A percentile compares a stretch with the other conserved stretches of the same genome.
These are phyloP conservation scores for Leishmania braziliensis DNA, from an alignment of 208 protist species.

Conservation along the genomic window DNA sequence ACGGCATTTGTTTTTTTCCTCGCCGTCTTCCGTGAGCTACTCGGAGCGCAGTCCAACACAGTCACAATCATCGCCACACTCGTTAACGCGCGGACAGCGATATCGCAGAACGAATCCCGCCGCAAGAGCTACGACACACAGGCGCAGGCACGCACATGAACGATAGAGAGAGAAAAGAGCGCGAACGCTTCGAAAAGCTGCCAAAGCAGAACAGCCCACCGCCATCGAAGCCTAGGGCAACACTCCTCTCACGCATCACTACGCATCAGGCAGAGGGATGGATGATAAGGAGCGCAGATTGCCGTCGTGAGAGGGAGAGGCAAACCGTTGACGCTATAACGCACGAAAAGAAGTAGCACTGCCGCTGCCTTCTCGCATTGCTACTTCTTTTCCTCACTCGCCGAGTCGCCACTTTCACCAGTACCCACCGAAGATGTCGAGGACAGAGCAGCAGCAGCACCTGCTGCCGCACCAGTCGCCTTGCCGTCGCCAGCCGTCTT, in stretches of 20 bases:
- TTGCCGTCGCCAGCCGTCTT: slow-evolving; percentile 11
- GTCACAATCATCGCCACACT: neutral
- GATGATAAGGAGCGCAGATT: neutral
- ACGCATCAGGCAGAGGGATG: no score
- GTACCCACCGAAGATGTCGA: neutral
- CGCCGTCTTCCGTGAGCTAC: neutral
- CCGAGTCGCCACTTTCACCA: neutral
- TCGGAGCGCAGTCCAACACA: neutral
- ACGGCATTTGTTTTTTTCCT: neutral
- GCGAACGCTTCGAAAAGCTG: neutral
- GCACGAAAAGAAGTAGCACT: neutral
- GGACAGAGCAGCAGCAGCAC: neutral
- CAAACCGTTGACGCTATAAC: neutral
- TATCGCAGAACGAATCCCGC: neutral
- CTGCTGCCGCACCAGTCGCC: neutral
- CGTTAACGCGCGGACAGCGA: neutral
- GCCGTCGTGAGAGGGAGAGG: neutral
- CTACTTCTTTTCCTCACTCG: neutral
- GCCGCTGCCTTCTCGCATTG: neutral
- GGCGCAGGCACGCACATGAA: neutral
- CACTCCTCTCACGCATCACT: neutral
- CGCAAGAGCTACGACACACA: neutral
- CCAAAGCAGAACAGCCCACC: neutral
- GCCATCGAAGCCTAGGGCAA: neutral
- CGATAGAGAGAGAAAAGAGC: neutral